Evolutionary conservation across 2,329 filamentous ascomycete species (phyloP), one percentile per base, ranked within the genome.

Genomic region (Epichloe sibirici): DNA sequence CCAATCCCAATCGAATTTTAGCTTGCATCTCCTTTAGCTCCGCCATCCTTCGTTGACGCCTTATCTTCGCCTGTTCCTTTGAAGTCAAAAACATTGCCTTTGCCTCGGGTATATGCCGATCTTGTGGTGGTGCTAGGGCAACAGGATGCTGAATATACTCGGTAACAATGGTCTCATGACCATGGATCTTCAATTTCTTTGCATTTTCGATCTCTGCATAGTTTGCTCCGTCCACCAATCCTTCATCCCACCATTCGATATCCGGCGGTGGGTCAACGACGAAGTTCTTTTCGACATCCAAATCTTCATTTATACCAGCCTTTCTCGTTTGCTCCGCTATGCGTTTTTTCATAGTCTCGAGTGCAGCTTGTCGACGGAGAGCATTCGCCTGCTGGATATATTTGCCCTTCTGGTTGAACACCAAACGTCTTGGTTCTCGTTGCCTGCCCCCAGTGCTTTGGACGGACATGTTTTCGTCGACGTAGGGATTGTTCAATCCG

Each of bases 221-320:
- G 52, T 78, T 84, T 43, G 79, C 78, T 43, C 85, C 88, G 49
- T 86, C 78, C 15, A 95, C 76, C 17, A 97, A 72, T 2, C 84
- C 88, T 70, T 97, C 90, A 61, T 98, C 93, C 88, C 91, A 97
- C 93, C 93, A 98, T 67, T 98, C 93, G 43, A 97, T 78, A 7
- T 85, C 85, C 4, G 93, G 93, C 9, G 93, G 93, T 35, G 78
- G 76, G 57, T 91, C 85, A 5, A 96, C 81, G 4, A 93, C 70
- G 65, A 91, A 97, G 35, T 89, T 87, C 67, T 91, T 95, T 67
- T 98, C 91, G 48, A 86, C 82, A 56, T 94, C 85, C 34, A 88
- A 70, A 59, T 91, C 91, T 65, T 97, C 91, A 62, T 97, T 91
- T 56, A 97, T 88, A 46, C 90, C 90, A n/a, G 86, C 89, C 66